These are phyloP conservation scores for Scedosporium dehoogii DNA, from an alignment of 2,329 filamentous ascomycete genomes.

Conservation along the genomic window DNA sequence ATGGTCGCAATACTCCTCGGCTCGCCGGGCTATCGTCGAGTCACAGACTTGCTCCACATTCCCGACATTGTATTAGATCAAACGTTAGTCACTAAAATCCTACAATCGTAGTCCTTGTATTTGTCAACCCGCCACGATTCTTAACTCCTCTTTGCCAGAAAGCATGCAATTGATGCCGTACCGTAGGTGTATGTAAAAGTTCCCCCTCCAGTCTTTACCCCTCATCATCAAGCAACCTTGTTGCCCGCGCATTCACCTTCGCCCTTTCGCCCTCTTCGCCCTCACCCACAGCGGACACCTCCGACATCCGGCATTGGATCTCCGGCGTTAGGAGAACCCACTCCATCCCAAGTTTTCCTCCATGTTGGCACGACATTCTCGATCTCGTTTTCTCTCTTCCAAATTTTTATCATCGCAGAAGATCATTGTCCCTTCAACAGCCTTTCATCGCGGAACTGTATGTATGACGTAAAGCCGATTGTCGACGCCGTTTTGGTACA, in stretches of 20 bases:
- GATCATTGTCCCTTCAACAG: background rate
- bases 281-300: background rate
- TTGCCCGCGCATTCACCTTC: background rate
- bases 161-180: too few relatives aligned
- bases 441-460: background rate
- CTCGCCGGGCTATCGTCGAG: too few relatives aligned
- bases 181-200: background rate
- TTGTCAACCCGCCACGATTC: too few relatives aligned
- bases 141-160: too few relatives aligned
- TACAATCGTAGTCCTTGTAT: too few relatives aligned
- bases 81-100: too few relatives aligned
- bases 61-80: too few relatives aligned
- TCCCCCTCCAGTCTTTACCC: background rate
- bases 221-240: background rate
- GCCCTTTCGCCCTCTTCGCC: background rate
- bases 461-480: background rate
- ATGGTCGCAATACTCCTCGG: too few relatives aligned
- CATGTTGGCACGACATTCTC: constrained; percentile 2
- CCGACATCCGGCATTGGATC: constrained; percentile 4
- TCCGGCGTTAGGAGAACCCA: background rate
- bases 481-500: background rate
- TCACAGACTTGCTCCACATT: too few relatives aligned
- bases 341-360: background rate
- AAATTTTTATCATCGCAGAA: background rate
- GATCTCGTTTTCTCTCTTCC: background rate